A percentile compares a stretch with the other conserved stretches of the same genome.
Conservation (phyloP, 106 monocot species). For the Acanthochlamys bracteata region DNA sequence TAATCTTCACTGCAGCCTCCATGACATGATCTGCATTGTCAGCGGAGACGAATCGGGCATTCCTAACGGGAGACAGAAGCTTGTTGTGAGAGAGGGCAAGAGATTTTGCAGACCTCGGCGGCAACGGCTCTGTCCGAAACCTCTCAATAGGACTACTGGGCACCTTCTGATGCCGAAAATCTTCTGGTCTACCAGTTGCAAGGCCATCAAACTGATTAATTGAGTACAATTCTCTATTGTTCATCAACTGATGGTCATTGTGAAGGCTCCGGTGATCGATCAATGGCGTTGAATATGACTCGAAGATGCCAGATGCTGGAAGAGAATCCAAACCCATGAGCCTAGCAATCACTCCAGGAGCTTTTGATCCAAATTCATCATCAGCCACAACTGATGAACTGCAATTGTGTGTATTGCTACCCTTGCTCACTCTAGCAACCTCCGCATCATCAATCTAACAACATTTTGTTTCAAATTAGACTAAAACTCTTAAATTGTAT, state of each 20-base stretch:
- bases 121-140: conserved; percentile 63
- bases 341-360: conserved; percentile 80
- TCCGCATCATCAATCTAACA: conserved; percentile 66
- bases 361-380: conserved; percentile 48
- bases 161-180: conserved; percentile 45
- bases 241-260: conserved; percentile 23
- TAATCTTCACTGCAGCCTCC: conserved; percentile 79
- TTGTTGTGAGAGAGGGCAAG: conserved; percentile 48
- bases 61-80: conserved; percentile 69
- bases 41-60: conserved; percentile 28
- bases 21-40: conserved; percentile 78
- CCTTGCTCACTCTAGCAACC: conserved; percentile 40
- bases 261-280: conserved; percentile 29
- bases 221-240: conserved; percentile 35
- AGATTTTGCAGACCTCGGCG: conserved; percentile 42
- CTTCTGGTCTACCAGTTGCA: conserved; percentile 29
- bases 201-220: conserved; percentile 26
- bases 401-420: conserved; percentile 71
- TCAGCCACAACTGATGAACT: conserved; percentile 89
- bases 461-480: too few relatives aligned
- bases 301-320: conserved; percentile 42
- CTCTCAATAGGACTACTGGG: conserved; percentile 86
- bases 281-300: conserved; percentile 59
- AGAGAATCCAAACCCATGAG: conserved; percentile 90
- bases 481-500: too few relatives aligned